Conservation (phyloP, 2,329 filamentous ascomycete genomes). For the Penicillium sp. region DNA sequence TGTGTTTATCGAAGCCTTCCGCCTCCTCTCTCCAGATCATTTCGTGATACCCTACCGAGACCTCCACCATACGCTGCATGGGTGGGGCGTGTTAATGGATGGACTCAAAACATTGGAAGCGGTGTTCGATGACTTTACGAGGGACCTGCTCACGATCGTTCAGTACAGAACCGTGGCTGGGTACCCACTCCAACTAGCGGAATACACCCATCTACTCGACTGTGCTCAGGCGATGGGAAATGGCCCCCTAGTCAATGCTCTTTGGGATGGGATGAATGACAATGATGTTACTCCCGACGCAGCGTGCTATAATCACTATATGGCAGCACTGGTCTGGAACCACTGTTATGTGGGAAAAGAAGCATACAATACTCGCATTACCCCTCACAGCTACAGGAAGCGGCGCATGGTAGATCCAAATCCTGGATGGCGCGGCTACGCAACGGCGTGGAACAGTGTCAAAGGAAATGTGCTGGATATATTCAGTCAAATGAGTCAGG, state of each 20-base stretch:
- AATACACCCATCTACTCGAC: slow-evolving; percentile 48
- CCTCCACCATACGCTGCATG: slow-evolving; percentile 45
- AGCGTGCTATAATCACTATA: slow-evolving; percentile 48
- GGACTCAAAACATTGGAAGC: slow-evolving; percentile 31
- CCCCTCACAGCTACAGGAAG: slow-evolving; percentile 25
- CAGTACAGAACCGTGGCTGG: slow-evolving; percentile 31
- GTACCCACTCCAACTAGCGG: slow-evolving; percentile 35
- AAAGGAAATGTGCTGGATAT: slow-evolving; percentile 31
- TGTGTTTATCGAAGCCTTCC: slow-evolving; percentile 57
- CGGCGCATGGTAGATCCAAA: slow-evolving; percentile 16
- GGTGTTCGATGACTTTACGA: slow-evolving; percentile 35
- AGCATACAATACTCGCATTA: slow-evolving; percentile 34
- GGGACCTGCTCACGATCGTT: slow-evolving; percentile 33
- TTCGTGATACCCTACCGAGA: slow-evolving; percentile 42
- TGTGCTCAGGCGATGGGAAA: slow-evolving; percentile 45
- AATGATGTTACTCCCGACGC: slow-evolving; percentile 38
- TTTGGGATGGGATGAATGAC: slow-evolving; percentile 36
- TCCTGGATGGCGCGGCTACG: slow-evolving; percentile 26
- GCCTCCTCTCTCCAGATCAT: slow-evolving; percentile 51
- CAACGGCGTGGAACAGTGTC: slow-evolving; percentile 27
- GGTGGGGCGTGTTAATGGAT: slow-evolving; percentile 39
- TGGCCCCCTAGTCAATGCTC: slow-evolving; percentile 30
- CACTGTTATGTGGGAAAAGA: slow-evolving; percentile 33
- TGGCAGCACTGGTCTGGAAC: slow-evolving; percentile 45
- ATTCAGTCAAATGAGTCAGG: slow-evolving; percentile 43